Evolutionary conservation across 1,139 yeast species (phyloP), one percentile per base, ranked within the genome.

Genomic region (Geotrichum histeridarum): DNA sequence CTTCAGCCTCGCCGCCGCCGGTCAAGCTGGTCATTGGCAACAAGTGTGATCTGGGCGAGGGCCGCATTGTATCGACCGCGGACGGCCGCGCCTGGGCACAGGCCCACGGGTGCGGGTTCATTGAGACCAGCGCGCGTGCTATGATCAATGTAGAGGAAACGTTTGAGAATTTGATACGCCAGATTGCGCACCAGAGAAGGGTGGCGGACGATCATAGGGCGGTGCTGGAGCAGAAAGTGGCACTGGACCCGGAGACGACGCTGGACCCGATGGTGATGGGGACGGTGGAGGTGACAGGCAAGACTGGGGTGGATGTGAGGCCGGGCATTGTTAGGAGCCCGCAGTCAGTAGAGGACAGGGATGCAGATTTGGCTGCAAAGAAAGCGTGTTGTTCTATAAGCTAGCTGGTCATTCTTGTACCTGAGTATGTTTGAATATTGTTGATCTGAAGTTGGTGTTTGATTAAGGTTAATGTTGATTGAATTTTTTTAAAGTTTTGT

Each of bases 101-200:
- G 63, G 78, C 80, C 57, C 86, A 80, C 64, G 79, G 81, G 61
- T 85, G 91, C 59, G 88, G 88, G 52, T 90, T 89, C 67, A 79
- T 88, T 71, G 97, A 90, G 70, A 88, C 96, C 6, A 82, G 90
- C 57, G 96, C 96, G 31, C 86, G 88, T 73, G 89, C 85, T 67
- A 83, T 89, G 68, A 86, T 88, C 70, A 88, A 90, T 65, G 94
- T 90, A 53, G 96, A 89, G 68, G 94, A 86, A 65, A 86, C 95
- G 0, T 89, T 90, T 67, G 82, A 77, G 62, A 82, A 80, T 37
- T 71, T 86, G 61, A 88, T 84, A 15, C 77, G 90, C 61, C 76
- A 78, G 52, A 83, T 85, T 44, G 66, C 59, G 12, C 59, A 57
- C 6, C 27, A 22, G 5, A 22, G 27, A 22, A 22, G 27, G 27